Conservation (phyloP, 306 rosid species). For the Trifolium repens region DNA sequence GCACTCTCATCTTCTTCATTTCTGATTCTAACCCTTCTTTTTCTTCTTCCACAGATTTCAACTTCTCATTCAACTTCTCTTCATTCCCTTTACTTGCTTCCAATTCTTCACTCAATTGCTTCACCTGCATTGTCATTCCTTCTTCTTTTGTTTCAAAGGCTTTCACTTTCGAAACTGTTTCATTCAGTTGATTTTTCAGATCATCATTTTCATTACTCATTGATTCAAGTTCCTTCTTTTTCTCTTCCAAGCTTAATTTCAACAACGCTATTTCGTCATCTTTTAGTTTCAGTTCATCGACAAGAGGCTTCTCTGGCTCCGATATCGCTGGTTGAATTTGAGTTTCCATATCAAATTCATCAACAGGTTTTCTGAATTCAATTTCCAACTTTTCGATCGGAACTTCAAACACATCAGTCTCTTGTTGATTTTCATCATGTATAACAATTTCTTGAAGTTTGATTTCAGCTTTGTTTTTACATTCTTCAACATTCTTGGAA, state of each 20-base stretch:
- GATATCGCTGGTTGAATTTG: conserved; percentile 36
- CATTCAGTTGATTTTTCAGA: conserved; percentile 59
- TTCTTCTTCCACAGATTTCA: conserved; percentile 60
- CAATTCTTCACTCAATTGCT: conserved; percentile 60
- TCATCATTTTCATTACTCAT: conserved; percentile 52
- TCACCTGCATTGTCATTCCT: conserved; percentile 49
- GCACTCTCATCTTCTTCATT: conserved; percentile 84
- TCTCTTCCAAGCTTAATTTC: conserved; percentile 61
- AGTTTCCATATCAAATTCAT: conserved; percentile 50
- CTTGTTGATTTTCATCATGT: conserved; percentile 53
- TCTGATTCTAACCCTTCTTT: conserved; percentile 70
- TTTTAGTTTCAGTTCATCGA: conserved; percentile 52
- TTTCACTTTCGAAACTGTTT: conserved; percentile 53
- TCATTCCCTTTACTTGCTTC: conserved; percentile 52
- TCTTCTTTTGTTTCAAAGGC: conserved; percentile 60
- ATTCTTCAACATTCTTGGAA: conserved; percentile 46
- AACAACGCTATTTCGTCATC: conserved; percentile 55
- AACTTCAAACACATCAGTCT: conserved; percentile 87
- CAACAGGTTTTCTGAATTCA: conserved; percentile 46
- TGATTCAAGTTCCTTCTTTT: conserved; percentile 53
- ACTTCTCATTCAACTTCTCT: conserved; percentile 52
- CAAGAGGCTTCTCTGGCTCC: conserved; percentile 51
- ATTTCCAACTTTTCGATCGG: conserved; percentile 57
- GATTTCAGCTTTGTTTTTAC: conserved; percentile 40
- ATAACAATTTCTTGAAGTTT: neutral